Evolutionary conservation across 768 basidiomycete species (phyloP), one percentile per base, ranked within the genome.

Genomic region (Tricholoma furcatifolium): DNA sequence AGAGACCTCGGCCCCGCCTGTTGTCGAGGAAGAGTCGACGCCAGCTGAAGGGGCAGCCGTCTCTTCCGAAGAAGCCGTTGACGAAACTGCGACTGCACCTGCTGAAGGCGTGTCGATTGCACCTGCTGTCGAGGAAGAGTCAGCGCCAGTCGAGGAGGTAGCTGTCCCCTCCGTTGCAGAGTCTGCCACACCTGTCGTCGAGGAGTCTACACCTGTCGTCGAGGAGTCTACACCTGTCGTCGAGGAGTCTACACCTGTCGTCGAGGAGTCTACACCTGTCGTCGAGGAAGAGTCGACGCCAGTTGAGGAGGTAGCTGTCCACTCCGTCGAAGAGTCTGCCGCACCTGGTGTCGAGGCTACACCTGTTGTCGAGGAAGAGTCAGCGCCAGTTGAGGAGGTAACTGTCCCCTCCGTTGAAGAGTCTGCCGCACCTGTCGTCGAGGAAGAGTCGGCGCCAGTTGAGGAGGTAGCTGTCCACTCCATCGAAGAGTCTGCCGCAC

Each of bases 201-300:
- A 42, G 6, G 40, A 42, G n/a, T n/a, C n/a, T n/a, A n/a, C n/a
- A 17, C 40, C 40, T n/a, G 34, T 15, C 15, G 34, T 35, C 8
- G 34, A 35, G 34, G 34, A 35, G 15, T 35, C 34, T 8, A 35
- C 7, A 8, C 8, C 21, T 41, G 11, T 17, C 3, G 43, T 9
- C 20, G 43, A 24, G 24, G 23, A 10, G 34, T 12, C 34, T 47
- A n/a, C 4, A 11, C 46, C 34, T 10, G 32, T n/a, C 36, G 50
- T 39, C 20, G 58, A 59, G 30, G 65, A 55, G 23, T 36, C 50
- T 27, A 36, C 56, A 35, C 53, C 41, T 24, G 63, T 55, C 21
- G 50, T 55, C 18, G 59, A 60, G n/a, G 53, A 45, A 20, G 45
- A 47, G 30, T 20, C 51, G 47, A 6, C 34, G 34, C 34, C 8